Conservation (phyloP, 129 eudicot species). For the Centella asiatica region DNA sequence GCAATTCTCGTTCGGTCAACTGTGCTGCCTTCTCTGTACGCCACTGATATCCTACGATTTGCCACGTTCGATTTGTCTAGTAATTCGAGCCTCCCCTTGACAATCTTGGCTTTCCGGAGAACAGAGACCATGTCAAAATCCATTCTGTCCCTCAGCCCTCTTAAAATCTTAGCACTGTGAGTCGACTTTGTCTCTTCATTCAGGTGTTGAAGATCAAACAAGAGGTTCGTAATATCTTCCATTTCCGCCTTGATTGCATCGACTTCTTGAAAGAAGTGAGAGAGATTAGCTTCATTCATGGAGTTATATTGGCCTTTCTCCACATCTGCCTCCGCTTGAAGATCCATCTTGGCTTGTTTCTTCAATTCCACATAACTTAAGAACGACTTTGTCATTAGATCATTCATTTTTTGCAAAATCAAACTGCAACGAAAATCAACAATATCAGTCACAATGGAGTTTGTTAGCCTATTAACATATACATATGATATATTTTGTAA, state of each 20-base stretch:
- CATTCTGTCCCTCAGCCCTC: slow-evolving; percentile 62
- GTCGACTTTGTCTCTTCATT: slow-evolving; percentile 61
- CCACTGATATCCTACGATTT: slow-evolving; percentile 23
- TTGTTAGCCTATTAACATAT: no score
- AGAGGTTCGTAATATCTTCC: slow-evolving; percentile 57
- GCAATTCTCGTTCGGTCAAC: slow-evolving; percentile 51
- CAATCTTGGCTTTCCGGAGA: slow-evolving; percentile 45
- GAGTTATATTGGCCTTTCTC: slow-evolving; percentile 35
- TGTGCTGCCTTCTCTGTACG: slow-evolving; percentile 34
- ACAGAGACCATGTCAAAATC: slow-evolving; percentile 61
- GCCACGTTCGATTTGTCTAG: slow-evolving; percentile 40
- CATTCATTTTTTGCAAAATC: slow-evolving; percentile 40
- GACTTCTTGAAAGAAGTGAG: slow-evolving; percentile 61
- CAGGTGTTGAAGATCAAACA: slow-evolving; percentile 50
- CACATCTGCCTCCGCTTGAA: slow-evolving; percentile 28
- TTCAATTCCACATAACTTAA: slow-evolving; percentile 68
- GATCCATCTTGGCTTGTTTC: slow-evolving; percentile 64
- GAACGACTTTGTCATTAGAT: slow-evolving; percentile 80
- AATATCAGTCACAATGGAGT: background rate
- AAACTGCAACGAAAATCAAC: background rate
- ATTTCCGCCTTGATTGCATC: slow-evolving; percentile 44
- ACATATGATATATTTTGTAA: no score
- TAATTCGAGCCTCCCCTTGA: slow-evolving; percentile 38
- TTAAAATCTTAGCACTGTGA: slow-evolving; percentile 54
- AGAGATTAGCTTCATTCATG: slow-evolving; percentile 42